Conservation (phyloP, 78 protist species). For the Isochrysis galbana region DNA sequence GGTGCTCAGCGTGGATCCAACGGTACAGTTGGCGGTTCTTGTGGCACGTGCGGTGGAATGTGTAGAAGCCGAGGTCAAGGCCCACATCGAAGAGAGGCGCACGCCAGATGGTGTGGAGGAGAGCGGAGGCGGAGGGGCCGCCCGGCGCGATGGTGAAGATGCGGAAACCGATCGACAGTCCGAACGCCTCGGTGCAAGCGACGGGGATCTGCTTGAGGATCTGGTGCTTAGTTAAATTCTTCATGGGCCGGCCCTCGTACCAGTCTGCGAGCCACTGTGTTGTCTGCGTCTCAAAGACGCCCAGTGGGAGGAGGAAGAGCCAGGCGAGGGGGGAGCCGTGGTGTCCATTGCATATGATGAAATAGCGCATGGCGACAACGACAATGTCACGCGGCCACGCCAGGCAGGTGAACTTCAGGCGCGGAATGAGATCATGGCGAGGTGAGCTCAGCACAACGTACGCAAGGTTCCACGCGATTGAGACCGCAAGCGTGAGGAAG, state of each 20-base stretch:
- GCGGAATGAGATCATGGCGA: too few relatives aligned
- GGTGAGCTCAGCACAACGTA: too few relatives aligned
- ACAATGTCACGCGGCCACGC: too few relatives aligned
- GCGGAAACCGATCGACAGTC: not conserved
- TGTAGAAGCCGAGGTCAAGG: not conserved
- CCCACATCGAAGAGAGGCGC: not conserved
- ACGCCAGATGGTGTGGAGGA: not conserved
- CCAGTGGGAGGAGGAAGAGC: too few relatives aligned
- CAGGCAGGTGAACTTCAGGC: too few relatives aligned
- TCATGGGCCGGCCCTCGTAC: not conserved
- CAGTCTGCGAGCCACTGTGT: not conserved
- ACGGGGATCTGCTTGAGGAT: not conserved
- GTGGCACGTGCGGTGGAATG: not conserved
- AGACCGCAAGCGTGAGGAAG: not conserved
- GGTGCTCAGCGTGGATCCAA: not conserved
- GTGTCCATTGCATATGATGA: too few relatives aligned
- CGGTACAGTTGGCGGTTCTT: not conserved
- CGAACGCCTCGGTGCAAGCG: not conserved
- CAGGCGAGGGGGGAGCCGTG: too few relatives aligned
- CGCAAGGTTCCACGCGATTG: too few relatives aligned
- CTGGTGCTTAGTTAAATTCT: not conserved
- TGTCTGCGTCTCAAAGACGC: not conserved
- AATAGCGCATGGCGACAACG: too few relatives aligned
- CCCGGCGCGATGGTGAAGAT: not conserved
- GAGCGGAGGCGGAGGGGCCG: not conserved